phyloP scores from a whole-genome alignment of 2,329 filamentous ascomycete species.

The Colletotrichum truncatum region DNA sequence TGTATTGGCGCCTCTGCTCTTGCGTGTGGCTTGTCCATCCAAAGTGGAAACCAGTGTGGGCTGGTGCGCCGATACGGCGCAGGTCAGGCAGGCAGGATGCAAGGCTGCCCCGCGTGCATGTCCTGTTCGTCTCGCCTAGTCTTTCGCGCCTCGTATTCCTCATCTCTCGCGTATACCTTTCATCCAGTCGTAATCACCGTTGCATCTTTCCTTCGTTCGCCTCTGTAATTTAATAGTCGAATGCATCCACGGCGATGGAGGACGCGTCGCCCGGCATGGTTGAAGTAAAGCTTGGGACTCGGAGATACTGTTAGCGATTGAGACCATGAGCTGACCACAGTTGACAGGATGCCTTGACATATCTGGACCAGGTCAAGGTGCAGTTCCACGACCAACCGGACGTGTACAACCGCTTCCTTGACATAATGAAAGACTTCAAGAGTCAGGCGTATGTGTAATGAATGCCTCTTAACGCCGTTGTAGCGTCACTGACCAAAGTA shows the following conservation, averaged over 20 bases:
- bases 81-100: conserved; percentile 22
- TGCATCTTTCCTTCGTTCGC: neutral
- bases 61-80: conserved; percentile 27
- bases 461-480: neutral
- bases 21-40: conserved; percentile 23
- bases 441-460: conserved; percentile 80
- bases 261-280: conserved; percentile 15
- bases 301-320: neutral
- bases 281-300: conserved; percentile 14
- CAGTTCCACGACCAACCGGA: conserved; percentile 97
- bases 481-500: conserved; percentile 45
- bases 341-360: conserved; percentile 79
- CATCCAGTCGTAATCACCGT: neutral
- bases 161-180: neutral
- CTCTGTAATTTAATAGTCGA: neutral
- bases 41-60: conserved; percentile 31
- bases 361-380: conserved; percentile 97
- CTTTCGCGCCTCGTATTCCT: conserved; percentile 8
- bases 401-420: conserved; percentile 95
- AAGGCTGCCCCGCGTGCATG: conserved; percentile 18
- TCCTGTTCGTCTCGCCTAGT: neutral
- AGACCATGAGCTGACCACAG: conserved; percentile 5
- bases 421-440: conserved; percentile 99
- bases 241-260: conserved; percentile 16
- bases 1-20: neutral